These are phyloP conservation scores for Mycosphaerella sp. DNA, from an alignment of 2,329 filamentous ascomycete species.

Conservation along the genomic window DNA sequence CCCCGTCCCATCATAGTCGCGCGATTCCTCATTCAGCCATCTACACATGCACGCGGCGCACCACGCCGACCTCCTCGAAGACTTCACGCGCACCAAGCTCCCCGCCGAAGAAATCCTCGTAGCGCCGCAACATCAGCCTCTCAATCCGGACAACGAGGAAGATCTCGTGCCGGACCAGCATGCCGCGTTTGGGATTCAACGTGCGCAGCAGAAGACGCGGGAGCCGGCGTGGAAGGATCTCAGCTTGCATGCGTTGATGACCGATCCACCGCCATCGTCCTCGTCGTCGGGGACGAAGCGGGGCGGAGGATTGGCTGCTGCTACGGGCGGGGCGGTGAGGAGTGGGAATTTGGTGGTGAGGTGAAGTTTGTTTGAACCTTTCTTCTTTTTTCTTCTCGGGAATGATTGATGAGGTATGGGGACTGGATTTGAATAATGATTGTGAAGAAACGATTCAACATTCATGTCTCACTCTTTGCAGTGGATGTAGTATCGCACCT, in stretches of 20 bases:
- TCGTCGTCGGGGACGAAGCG: too few species aligned
- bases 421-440: too few species aligned
- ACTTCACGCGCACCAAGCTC: constrained; percentile 41
- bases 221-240: constrained; percentile 76
- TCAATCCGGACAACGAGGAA: constrained; percentile 81
- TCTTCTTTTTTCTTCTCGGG: too few species aligned
- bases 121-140: constrained; percentile 68
- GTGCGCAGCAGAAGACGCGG: constrained; percentile 64
- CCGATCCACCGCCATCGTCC: constrained; percentile 47
- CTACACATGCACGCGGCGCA: constrained; percentile 66
- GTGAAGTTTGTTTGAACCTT: neutral
- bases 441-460: too few species aligned
- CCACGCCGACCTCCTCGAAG: constrained; percentile 71
- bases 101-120: constrained; percentile 69
- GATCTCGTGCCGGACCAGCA: constrained; percentile 85
- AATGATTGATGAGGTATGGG: too few species aligned
- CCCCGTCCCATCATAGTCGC: constrained; percentile 39
- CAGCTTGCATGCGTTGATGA: constrained; percentile 65
- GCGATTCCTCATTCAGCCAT: constrained; percentile 69
- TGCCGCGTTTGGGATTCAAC: constrained; percentile 77
- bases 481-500: too few species aligned
- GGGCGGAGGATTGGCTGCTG: neutral
- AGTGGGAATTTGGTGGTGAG: constrained; percentile 7
- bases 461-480: too few species aligned
- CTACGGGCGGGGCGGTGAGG: constrained; percentile 13